Conservation (phyloP, 2,329 filamentous ascomycete genomes). For the Fusarium kyushuense region DNA sequence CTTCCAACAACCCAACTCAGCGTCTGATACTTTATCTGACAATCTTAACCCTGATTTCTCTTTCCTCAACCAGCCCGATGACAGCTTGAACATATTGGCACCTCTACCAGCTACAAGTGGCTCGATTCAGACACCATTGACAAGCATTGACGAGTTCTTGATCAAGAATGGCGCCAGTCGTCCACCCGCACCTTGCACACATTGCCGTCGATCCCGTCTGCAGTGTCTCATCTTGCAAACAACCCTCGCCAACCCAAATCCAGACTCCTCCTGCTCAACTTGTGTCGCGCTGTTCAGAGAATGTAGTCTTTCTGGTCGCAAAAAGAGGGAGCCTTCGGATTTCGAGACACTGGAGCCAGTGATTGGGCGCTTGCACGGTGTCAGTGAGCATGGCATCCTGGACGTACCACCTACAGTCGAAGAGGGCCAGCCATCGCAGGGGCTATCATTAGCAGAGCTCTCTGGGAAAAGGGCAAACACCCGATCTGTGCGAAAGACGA, state of each 20-base stretch:
- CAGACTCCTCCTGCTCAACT: constrained; percentile 58
- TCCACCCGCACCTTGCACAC: constrained; percentile 57
- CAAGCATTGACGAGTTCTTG: constrained; percentile 54
- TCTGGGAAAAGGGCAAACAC: constrained; percentile 53
- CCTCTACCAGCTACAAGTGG: constrained; percentile 8
- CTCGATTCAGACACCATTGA: constrained; percentile 22
- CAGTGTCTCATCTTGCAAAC: constrained; percentile 63
- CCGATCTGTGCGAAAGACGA: constrained; percentile 60
- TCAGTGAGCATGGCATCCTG: constrained; percentile 54
- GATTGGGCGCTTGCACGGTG: constrained; percentile 62
- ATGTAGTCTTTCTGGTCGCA: constrained; percentile 60
- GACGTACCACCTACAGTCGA: constrained; percentile 23
- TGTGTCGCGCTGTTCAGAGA: constrained; percentile 64
- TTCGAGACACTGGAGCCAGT: constrained; percentile 63
- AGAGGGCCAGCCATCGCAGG: constrained; percentile 11
- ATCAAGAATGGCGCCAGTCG: constrained; percentile 57
- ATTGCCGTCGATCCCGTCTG: constrained; percentile 59
- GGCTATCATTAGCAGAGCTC: constrained; percentile 24
- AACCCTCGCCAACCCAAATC: constrained; percentile 61
- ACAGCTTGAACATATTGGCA: constrained; percentile 25
- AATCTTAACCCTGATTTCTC: constrained; percentile 31
- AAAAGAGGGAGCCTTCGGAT: constrained; percentile 58
- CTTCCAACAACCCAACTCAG: constrained; percentile 36
- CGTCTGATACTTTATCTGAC: not conserved
- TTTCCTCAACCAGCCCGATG: constrained; percentile 36